phyloP scores from a whole-genome alignment of 192 early-diverging fungal species.

The Coemansia sp. region DNA sequence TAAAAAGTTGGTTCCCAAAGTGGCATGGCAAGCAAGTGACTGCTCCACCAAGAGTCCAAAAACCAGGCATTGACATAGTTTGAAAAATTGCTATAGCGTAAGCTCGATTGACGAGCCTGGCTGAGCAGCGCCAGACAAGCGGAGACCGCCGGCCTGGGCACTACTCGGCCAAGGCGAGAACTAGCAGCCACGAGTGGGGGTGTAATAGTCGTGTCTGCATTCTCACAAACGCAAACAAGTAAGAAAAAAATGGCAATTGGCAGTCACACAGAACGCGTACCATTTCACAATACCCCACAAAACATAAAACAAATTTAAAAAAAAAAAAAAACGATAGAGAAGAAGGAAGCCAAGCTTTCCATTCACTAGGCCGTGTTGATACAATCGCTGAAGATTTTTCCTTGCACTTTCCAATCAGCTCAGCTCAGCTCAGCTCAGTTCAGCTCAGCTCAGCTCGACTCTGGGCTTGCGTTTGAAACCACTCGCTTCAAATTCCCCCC shows the following conservation, averaged over 20 bases:
- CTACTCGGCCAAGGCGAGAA: background rate
- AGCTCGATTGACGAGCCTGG: slow-evolving; percentile 26
- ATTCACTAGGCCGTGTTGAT: background rate
- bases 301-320: background rate
- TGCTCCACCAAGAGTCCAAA: slow-evolving; percentile 22
- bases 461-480: too few relatives aligned
- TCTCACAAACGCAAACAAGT: slow-evolving; percentile 13
- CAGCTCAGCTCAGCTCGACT: too few relatives aligned
- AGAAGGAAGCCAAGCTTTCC: background rate
- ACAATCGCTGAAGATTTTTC: background rate
- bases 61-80: slow-evolving; percentile 49
- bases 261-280: background rate
- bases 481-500: too few relatives aligned
- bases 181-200: slow-evolving; percentile 24
- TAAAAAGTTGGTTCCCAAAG: slow-evolving; percentile 49
- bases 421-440: background rate
- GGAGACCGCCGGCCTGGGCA: background rate
- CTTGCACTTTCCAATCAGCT: background rate
- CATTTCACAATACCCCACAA: background rate
- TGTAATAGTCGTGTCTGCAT: slow-evolving; percentile 18
- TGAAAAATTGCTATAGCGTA: slow-evolving; percentile 15
- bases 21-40: slow-evolving; percentile 8
- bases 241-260: background rate
- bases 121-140: background rate
- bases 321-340: too few relatives aligned